A percentile compares a stretch with the other conserved stretches of the same genome.
Evolutionary conservation across 1,284 basidiomycete genomes (phyloP).

Genomic region (Mycena citricolor): DNA sequence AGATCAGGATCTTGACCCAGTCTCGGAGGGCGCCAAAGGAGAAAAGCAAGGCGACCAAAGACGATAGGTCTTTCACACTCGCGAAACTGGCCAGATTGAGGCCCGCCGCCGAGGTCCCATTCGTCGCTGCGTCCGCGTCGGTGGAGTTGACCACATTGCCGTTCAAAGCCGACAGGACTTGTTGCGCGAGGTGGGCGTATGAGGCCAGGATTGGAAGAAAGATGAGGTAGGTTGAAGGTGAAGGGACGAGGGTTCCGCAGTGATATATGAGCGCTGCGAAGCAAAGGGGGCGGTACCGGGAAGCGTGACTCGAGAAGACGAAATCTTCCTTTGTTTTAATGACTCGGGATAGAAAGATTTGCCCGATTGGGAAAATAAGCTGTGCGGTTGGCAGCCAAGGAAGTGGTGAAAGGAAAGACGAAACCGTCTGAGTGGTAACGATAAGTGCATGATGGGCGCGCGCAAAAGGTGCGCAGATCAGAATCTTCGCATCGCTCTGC

Average conservation of each 20-base stretch:
- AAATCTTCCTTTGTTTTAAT: too few relatives aligned
- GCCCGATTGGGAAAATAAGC: not conserved
- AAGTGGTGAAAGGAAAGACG: not conserved
- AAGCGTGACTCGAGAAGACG: too few relatives aligned
- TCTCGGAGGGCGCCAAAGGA: slow-evolving; percentile 57
- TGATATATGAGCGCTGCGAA: too few relatives aligned
- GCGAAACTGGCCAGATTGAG: not conserved
- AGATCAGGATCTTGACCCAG: slow-evolving; percentile 60
- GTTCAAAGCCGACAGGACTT: slow-evolving; percentile 27
- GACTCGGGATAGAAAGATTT: too few relatives aligned
- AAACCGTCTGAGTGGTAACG: too few relatives aligned
- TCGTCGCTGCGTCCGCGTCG: slow-evolving; percentile 17
- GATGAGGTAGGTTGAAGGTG: too few relatives aligned
- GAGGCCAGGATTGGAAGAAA: slow-evolving; percentile 15
- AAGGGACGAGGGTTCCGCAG: too few relatives aligned
- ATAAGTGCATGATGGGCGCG: not conserved
- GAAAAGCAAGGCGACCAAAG: slow-evolving; percentile 42
- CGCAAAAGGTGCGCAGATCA: not conserved
- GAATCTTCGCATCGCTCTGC: not conserved
- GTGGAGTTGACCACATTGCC: slow-evolving; percentile 9
- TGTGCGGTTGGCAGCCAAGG: not conserved
- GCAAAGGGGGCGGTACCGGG: too few relatives aligned
- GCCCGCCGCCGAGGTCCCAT: slow-evolving; percentile 5
- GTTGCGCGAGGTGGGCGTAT: slow-evolving; percentile 26
- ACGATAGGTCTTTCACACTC: slow-evolving; percentile 27